A percentile compares a stretch with the other conserved stretches of the same genome.
phyloP scores from a whole-genome alignment of 2,329 filamentous ascomycete genomes.

The Ambrosiella xylebori region DNA sequence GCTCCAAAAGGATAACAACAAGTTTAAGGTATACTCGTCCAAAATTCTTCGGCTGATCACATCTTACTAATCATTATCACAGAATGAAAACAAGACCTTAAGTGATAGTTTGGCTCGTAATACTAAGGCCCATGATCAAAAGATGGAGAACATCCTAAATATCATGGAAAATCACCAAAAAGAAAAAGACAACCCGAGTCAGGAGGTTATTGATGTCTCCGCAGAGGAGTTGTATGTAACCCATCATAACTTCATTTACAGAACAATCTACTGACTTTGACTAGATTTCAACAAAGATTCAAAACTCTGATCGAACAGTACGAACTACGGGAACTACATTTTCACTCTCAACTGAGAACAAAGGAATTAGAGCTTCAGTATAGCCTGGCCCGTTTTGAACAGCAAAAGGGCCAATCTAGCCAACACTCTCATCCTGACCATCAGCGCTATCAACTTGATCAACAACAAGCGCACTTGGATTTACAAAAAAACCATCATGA shows the following conservation, averaged over 20 bases:
- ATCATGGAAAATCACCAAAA: conserved; percentile 81
- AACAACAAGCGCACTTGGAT: background rate
- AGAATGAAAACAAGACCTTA: conserved; percentile 86
- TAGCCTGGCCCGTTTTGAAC: conserved; percentile 73
- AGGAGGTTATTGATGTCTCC: conserved; percentile 67
- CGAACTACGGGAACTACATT: conserved; percentile 85
- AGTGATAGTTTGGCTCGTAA: conserved; percentile 74
- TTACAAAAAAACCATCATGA: background rate
- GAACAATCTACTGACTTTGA: background rate
- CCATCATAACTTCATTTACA: background rate
- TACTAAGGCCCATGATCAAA: conserved; percentile 67
- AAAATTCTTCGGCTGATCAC: background rate
- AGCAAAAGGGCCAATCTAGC: conserved; percentile 46
- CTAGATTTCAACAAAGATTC: conserved; percentile 66
- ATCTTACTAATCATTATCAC: conserved; percentile 9
- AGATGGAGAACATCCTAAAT: conserved; percentile 61
- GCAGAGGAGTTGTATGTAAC: conserved; percentile 68
- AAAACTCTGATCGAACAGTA: conserved; percentile 95
- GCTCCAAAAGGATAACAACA: conserved; percentile 92
- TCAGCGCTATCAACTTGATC: too few relatives aligned
- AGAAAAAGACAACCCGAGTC: conserved; percentile 68
- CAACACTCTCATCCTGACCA: background rate
- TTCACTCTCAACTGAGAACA: conserved; percentile 75
- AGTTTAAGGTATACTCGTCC: conserved; percentile 60
- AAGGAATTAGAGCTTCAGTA: conserved; percentile 94